A percentile compares a stretch with the other conserved stretches of the same genome.
phyloP scores from a whole-genome alignment of 768 basidiomycete species.

The Thelephora aurantiotincta region DNA sequence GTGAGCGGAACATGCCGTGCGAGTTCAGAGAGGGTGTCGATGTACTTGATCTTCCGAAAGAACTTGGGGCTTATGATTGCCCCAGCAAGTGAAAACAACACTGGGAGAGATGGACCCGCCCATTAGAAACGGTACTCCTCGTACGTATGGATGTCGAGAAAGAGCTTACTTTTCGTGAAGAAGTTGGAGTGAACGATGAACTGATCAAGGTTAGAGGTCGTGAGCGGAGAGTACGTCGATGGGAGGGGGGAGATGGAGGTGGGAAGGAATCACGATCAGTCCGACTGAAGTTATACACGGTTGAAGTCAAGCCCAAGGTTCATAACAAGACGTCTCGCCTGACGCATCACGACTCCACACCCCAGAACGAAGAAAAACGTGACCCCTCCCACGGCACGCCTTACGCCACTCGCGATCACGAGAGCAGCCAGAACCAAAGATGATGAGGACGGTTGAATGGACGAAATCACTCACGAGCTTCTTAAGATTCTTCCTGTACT shows the following conservation, averaged over 20 bases:
- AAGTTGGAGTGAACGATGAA: slow-evolving; percentile 81
- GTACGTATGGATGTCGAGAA: not conserved
- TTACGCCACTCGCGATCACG: not conserved
- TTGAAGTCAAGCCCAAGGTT: no score
- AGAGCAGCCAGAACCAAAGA: slow-evolving; percentile 3
- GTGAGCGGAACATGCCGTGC: slow-evolving; percentile 70
- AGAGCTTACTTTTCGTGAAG: slow-evolving; percentile 69
- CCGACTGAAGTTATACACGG: no score
- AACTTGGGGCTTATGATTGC: slow-evolving; percentile 88
- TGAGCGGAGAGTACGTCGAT: not conserved
- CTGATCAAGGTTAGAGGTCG: slow-evolving; percentile 21
- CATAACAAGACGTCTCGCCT: no score
- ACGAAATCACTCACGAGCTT: slow-evolving; percentile 40
- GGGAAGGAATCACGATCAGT: no score
- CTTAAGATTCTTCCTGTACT: slow-evolving; percentile 83
- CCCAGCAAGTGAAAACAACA: slow-evolving; percentile 81
- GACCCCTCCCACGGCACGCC: not conserved
- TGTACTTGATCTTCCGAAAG: slow-evolving; percentile 71
- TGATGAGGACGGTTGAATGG: not conserved
- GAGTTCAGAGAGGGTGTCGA: slow-evolving; percentile 64
- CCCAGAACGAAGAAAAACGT: no score
- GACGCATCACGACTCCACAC: no score
- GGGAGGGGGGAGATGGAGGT: not conserved
- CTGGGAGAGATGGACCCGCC: slow-evolving; percentile 22
- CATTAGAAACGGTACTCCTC: not conserved